phyloP scores from a whole-genome alignment of 768 basidiomycete species.

The Podaxis rugospora region DNA sequence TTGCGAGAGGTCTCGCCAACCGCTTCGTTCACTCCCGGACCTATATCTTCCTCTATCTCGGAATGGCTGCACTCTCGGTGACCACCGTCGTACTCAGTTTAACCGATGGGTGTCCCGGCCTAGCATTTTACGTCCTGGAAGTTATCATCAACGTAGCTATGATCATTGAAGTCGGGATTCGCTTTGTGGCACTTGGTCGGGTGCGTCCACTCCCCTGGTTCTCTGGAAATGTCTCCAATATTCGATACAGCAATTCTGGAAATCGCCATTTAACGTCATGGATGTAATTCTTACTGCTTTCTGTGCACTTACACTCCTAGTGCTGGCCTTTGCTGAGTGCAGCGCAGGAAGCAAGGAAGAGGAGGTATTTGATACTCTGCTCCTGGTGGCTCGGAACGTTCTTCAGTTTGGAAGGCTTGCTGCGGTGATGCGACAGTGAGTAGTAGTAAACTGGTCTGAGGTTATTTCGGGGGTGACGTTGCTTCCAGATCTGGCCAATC shows the following conservation, averaged over 20 bases:
- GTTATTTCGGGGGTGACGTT: slow-evolving; percentile 13
- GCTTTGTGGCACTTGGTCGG: slow-evolving; percentile 89
- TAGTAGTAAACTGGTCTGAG: slow-evolving; percentile 27
- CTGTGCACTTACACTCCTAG: slow-evolving; percentile 84
- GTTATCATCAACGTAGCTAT: slow-evolving; percentile 85
- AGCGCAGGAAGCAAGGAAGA: slow-evolving; percentile 84
- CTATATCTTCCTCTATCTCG: slow-evolving; percentile 86
- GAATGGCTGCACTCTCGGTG: slow-evolving; percentile 82
- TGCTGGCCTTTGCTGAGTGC: slow-evolving; percentile 87
- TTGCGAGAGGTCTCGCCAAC: slow-evolving; percentile 81
- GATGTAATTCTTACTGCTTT: slow-evolving; percentile 87
- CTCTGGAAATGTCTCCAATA: slow-evolving; percentile 1
- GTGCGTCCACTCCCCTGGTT: slow-evolving; percentile 41
- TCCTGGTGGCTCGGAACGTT: slow-evolving; percentile 89
- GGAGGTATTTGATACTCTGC: slow-evolving; percentile 87
- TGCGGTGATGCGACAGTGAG: slow-evolving; percentile 90
- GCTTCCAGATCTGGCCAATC: slow-evolving; percentile 74
- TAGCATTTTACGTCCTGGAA: slow-evolving; percentile 88
- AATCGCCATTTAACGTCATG: slow-evolving; percentile 85
- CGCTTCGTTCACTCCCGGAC: slow-evolving; percentile 84
- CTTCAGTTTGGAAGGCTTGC: slow-evolving; percentile 91
- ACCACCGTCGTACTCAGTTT: slow-evolving; percentile 84
- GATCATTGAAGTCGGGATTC: slow-evolving; percentile 90
- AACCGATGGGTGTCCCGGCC: slow-evolving; percentile 77
- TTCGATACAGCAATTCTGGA: slow-evolving; percentile 84